These are phyloP conservation scores for Papiliotrema terrestris DNA, from an alignment of 1,284 basidiomycete genomes.

Conservation along the genomic window DNA sequence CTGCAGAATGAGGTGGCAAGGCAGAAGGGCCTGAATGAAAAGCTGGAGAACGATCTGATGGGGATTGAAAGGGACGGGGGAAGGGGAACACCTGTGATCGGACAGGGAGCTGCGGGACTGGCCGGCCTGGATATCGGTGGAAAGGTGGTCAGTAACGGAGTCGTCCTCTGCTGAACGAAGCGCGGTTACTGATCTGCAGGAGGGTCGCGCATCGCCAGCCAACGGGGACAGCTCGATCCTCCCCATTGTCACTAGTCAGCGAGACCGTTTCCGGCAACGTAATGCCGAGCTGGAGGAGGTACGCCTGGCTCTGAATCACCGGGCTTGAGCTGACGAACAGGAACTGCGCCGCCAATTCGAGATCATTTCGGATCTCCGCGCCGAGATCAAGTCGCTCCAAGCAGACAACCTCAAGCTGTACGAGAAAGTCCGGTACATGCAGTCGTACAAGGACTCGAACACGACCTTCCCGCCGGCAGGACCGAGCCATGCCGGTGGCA, in stretches of 20 bases:
- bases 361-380: constrained; percentile 80
- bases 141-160: constrained; percentile 26
- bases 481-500: constrained; percentile 8
- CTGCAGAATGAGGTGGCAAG: constrained; percentile 68
- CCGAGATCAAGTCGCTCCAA: constrained; percentile 83
- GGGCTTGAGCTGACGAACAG: constrained; percentile 46
- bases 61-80: constrained; percentile 59
- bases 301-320: constrained; percentile 12
- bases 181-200: constrained; percentile 9
- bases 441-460: constrained; percentile 64
- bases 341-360: constrained; percentile 93
- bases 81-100: constrained; percentile 17
- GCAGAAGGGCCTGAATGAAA: constrained; percentile 76
- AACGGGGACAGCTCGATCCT: constrained; percentile 78
- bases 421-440: constrained; percentile 95
- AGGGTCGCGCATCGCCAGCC: constrained; percentile 28
- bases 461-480: constrained; percentile 9
- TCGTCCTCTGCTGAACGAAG: background rate
- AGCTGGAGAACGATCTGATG: constrained; percentile 84
- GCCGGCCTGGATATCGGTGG: constrained; percentile 68
- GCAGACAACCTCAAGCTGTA: constrained; percentile 91
- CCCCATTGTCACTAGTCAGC: constrained; percentile 93
- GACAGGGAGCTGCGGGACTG: constrained; percentile 50
- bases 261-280: constrained; percentile 90
- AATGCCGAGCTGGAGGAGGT: constrained; percentile 96